These are phyloP conservation scores for Yueomyces sp. DNA, from an alignment of 1,139 yeast genomes.

Conservation along the genomic window DNA sequence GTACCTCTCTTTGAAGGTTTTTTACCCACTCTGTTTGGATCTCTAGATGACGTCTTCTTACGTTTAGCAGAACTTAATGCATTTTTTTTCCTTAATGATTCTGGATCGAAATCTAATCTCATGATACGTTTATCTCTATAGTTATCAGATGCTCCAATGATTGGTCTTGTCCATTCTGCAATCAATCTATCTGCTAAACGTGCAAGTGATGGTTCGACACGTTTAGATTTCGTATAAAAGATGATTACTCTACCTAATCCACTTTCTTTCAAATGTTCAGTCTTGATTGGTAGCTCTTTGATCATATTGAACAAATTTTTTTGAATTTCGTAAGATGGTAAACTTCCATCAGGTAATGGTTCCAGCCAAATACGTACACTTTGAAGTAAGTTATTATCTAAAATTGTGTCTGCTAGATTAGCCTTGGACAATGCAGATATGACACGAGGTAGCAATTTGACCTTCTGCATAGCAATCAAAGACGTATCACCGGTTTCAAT, in stretches of 20 bases:
- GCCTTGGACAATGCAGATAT: conserved; percentile 66
- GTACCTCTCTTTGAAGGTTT: conserved; percentile 17
- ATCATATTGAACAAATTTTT: conserved; percentile 70
- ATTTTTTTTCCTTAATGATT: conserved; percentile 34
- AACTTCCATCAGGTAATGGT: conserved; percentile 93
- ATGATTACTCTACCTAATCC: conserved; percentile 90
- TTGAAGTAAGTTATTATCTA: conserved; percentile 87
- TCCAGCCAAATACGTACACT: conserved; percentile 96
- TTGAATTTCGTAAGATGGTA: conserved; percentile 95
- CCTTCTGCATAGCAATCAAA: conserved; percentile 71
- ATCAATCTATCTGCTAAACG: conserved; percentile 81
- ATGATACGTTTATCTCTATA: conserved; percentile 78
- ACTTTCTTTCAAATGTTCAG: conserved; percentile 87
- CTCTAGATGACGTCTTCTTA: conserved; percentile 15
- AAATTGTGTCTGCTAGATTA: conserved; percentile 77
- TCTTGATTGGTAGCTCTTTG: conserved; percentile 75
- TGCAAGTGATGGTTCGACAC: conserved; percentile 79
- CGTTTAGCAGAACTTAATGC: conserved; percentile 6
- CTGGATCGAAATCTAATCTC: conserved; percentile 58
- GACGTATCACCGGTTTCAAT: conserved; percentile 19
- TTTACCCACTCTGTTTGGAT: conserved; percentile 16
- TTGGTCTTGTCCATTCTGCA: conserved; percentile 98
- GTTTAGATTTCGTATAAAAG: conserved; percentile 83
- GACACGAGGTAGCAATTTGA: conserved; percentile 71
- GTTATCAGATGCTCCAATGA: conserved; percentile 89